Evolutionary conservation across 2,329 filamentous ascomycete genomes (phyloP).

Genomic region (Microsporum ferrugineum): DNA sequence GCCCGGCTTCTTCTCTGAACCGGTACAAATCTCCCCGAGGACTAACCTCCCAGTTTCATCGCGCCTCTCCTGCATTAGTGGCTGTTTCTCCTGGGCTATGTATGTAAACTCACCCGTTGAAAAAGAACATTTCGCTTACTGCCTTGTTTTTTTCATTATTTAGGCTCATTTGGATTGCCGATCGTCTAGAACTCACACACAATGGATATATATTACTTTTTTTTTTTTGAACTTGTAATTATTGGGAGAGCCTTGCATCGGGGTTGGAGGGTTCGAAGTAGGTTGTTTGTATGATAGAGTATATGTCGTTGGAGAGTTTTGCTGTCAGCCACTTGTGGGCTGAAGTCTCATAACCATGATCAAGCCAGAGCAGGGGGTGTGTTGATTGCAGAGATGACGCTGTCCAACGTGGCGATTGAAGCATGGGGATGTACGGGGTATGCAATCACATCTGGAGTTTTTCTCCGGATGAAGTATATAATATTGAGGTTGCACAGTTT

Average conservation of each 20-base stretch:
- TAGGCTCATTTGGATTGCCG: neutral
- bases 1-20: neutral
- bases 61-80: slow-evolving; percentile 2
- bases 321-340: neutral
- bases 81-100: neutral
- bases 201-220: no score
- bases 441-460: neutral
- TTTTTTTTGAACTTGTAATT: neutral
- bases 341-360: neutral
- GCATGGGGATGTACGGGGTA: neutral
- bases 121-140: no score
- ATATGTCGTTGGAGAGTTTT: neutral
- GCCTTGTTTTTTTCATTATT: neutral
- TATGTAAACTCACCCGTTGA: no score
- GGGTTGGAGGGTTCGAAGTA: neutral
- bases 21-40: neutral
- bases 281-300: neutral
- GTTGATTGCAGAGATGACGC: neutral
- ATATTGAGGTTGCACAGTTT: neutral
- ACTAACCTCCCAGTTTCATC: neutral
- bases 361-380: neutral
- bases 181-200: neutral
- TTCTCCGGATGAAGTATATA: neutral
- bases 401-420: neutral
- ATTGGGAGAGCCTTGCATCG: neutral